phyloP scores from a whole-genome alignment of 768 basidiomycete genomes.

The Mycena galopus region DNA sequence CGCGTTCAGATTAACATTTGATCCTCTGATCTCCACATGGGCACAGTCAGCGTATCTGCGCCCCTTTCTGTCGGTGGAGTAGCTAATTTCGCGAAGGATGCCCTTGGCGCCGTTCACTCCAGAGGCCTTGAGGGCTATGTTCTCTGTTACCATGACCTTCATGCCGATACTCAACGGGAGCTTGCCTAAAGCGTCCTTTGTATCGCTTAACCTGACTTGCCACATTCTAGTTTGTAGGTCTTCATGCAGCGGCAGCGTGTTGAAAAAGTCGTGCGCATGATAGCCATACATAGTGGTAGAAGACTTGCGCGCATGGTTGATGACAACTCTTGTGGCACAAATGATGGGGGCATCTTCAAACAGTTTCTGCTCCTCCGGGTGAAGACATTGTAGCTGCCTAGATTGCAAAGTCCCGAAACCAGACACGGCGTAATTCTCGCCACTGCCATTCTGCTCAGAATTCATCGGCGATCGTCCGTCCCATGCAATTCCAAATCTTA shows the following conservation, averaged over 20 bases:
- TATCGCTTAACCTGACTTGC: neutral
- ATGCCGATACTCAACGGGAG: neutral
- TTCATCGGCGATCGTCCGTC: neutral
- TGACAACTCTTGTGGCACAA: neutral
- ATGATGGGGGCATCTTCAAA: slow-evolving; percentile 7
- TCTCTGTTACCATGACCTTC: neutral
- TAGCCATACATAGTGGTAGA: neutral
- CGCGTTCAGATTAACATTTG: too few species aligned
- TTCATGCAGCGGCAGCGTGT: too few species aligned
- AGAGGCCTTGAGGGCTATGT: neutral
- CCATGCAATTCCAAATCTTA: neutral
- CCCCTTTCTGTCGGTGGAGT: neutral
- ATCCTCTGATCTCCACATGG: neutral
- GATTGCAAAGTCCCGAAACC: neutral
- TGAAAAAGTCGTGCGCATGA: neutral
- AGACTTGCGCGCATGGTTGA: neutral
- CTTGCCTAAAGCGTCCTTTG: neutral
- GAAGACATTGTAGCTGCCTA: neutral
- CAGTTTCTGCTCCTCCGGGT: neutral
- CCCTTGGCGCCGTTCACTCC: slow-evolving; percentile 4
- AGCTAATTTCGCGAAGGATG: neutral
- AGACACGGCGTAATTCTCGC: neutral
- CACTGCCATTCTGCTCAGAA: neutral
- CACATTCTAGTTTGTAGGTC: neutral
- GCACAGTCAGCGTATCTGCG: neutral